Base-by-base conservation (phyloP, 73 alveolate species). In the Paramecium biaurelia region DNA sequence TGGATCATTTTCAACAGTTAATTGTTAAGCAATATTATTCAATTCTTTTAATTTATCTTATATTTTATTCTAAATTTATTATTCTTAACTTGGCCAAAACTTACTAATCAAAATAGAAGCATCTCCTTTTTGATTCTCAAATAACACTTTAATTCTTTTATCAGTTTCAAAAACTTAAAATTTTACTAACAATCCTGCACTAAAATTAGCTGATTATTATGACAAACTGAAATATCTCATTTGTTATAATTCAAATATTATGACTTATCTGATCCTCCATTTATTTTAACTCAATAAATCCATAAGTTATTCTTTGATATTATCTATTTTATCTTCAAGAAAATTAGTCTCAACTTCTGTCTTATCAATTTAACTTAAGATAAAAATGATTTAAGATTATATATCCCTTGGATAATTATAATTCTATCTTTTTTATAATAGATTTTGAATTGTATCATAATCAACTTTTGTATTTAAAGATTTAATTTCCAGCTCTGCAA, bases 81-180 rank as follows among this genome's bases (percentile, higher is more conserved):
- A 4, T 24, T 67, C 84, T 67, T 67, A 26, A 67, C 84, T 67
- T 32, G 38, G 24, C 84, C 84, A 67, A 67, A 12, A 67, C 12
- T 67, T 53, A 53, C 68, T 53, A 4, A 67, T 24, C 30, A 67
- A 67, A 26, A 67, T 5, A 67, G 49, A 26, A 20, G 2, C 9
- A 38, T 21, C 47, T 15, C 37, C 18, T 5, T 74, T 21, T 74
- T 28, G 15, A 24, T 7, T 18, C 11, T 74, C 87, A n/a, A 74
- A 35, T n/a, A 74, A 30, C 5, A 43, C 58, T n/a, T 10, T 74
- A 0, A 74, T 43, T 74, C 87, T 74, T 34, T 28, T 32, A 74
- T 74, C 87, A 8, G 87, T 74, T 35, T 74, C 87, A 74, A 14
- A 74, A 2, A 35, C 87, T 20, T 38, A 35, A n/a, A 35, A 74